A percentile compares a stretch with the other conserved stretches of the same genome.
phyloP scores from a whole-genome alignment of 441 rosid genomes.

The Breynia disticha region DNA sequence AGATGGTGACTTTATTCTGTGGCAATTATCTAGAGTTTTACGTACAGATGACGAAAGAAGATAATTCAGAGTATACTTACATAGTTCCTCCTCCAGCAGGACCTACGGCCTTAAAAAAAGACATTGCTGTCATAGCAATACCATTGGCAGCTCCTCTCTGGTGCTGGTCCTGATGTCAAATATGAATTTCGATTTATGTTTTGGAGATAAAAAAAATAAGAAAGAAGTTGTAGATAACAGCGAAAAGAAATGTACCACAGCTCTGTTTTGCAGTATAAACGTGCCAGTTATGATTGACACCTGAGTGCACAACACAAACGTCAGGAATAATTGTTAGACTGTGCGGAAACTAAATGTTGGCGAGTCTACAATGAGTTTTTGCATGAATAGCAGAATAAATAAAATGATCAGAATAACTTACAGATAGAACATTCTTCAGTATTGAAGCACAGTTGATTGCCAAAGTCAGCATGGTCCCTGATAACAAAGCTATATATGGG shows the following conservation, averaged over 20 bases:
- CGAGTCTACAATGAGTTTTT: no score
- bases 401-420: conserved; percentile 22
- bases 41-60: not conserved
- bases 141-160: conserved; percentile 89
- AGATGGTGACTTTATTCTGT: no score
- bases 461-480: conserved; percentile 50
- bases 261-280: conserved; percentile 63
- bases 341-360: no score
- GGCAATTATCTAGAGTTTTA: no score
- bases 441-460: conserved; percentile 53
- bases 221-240: not conserved
- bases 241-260: conserved; percentile 43
- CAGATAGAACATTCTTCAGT: conserved; percentile 51
- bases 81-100: conserved; percentile 61
- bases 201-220: not conserved
- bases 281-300: conserved; percentile 44
- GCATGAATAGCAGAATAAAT: no score
- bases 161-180: conserved; percentile 47
- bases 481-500: conserved; percentile 49
- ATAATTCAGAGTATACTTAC: conserved; percentile 27
- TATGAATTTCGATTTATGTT: no score
- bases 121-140: conserved; percentile 59
- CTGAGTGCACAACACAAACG: conserved; percentile 18
- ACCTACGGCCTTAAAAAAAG: conserved; percentile 56
- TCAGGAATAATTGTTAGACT: not conserved